Evolutionary conservation across 2,329 filamentous ascomycete species (phyloP), one percentile per base, ranked within the genome.

Genomic region (Pseudogymnoascus sp.): DNA sequence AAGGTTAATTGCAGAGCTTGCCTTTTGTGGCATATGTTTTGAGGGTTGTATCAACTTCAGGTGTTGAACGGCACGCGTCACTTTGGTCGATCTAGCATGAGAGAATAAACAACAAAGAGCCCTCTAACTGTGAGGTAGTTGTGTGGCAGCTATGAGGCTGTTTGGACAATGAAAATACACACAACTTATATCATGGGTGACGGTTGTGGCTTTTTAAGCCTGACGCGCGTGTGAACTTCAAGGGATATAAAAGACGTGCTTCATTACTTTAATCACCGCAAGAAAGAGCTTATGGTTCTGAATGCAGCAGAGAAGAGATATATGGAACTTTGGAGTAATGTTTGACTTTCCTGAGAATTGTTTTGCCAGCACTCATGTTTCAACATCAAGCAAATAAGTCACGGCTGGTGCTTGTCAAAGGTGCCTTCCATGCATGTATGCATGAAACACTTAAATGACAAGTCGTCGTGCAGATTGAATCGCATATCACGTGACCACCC

Each of bases 1-100:
- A 23, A 39, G 11, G 11, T 31, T 54, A 31, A 31, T 54, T 31
- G 47, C 4, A 54, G 47, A 18, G 1, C 2, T 5, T 54, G 26
- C n/a, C 26, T 12, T 54, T 31, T n/a, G 26, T 34, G 47, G 47
- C 47, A 54, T 54, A 61, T 42, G 31, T 61, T 61, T 37, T 61
- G 18, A n/a, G 34, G 8, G 34, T n/a, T 37, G 31, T 61, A 29
- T 61, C 31, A 42, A 23, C 12, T 40, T 18, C 10, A 23, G 60
- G 34, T 29, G 37, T 29, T 16, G 34, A 62, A 47, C 11, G 14
- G 18, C 39, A 18, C 31, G 8, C 16, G 37, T 62, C 36, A 42
- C 60, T 45, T 31, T 18, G 42, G 37, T 29, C 26, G 60, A 62
- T 62, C 26, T 23, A 18, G 37, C 31, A 62, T 29, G 23, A n/a